A percentile compares a stretch with the other conserved stretches of the same genome.
Conservation (phyloP, 1,284 basidiomycete species). For the Rhodotorula sp. region DNA sequence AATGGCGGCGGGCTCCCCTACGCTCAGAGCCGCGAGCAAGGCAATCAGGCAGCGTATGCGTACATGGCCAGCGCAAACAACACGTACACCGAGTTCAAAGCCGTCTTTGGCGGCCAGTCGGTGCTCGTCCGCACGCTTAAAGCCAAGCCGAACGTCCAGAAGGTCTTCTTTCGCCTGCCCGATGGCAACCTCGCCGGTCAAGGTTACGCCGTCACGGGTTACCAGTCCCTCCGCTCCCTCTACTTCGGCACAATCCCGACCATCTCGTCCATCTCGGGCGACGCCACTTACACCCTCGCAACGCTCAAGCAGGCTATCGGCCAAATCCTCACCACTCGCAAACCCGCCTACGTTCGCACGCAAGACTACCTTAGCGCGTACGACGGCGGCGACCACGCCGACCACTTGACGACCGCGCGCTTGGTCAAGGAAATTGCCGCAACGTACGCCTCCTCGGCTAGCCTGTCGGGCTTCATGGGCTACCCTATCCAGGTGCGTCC, state of each 20-base stretch:
- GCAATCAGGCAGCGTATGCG: constrained; percentile 34
- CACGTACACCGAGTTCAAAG: constrained; percentile 12
- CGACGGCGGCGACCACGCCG: constrained; percentile 36
- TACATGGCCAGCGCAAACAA: constrained; percentile 20
- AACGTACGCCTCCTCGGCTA: constrained; percentile 8
- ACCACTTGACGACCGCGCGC: constrained; percentile 33
- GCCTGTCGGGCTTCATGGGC: constrained; percentile 28
- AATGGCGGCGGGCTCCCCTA: constrained; percentile 22
- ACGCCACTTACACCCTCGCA: constrained; percentile 31
- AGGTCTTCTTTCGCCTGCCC: constrained; percentile 31
- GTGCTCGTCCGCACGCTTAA: constrained; percentile 30
- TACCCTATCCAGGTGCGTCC: constrained; percentile 3
- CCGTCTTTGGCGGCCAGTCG: constrained; percentile 29
- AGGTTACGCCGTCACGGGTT: constrained; percentile 15
- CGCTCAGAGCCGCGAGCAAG: constrained; percentile 19
- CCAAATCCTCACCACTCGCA: constrained; percentile 19
- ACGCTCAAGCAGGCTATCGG: constrained; percentile 23
- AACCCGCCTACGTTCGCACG: constrained; percentile 21
- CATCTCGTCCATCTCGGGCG: constrained; percentile 22
- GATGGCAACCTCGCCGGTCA: constrained; percentile 31
- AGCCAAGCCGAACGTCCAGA: constrained; percentile 22
- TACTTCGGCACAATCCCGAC: constrained; percentile 30
- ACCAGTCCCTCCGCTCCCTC: constrained; percentile 17
- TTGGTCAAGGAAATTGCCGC: constrained; percentile 13
- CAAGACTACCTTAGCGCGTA: constrained; percentile 31